Evolutionary conservation across 306 rosid genomes (phyloP).

Genomic region (Ammopiptanthus mongolicus): DNA sequence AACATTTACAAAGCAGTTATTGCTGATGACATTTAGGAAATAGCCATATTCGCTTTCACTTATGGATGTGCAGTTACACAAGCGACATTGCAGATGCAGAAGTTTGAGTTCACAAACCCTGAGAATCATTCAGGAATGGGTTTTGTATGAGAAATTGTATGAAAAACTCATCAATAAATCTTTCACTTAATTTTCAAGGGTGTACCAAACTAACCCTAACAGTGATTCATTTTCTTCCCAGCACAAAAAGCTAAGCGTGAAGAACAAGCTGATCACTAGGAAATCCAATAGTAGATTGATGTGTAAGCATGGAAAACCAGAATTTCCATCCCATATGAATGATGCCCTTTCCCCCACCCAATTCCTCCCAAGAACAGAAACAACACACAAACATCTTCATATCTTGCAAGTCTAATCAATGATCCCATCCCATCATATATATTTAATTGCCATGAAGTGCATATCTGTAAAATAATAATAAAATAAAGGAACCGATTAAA

Average conservation of each 20-base stretch:
- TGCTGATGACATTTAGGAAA: background rate
- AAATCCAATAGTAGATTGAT: background rate
- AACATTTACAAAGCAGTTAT: background rate
- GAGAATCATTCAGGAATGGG: background rate
- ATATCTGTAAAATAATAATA: background rate
- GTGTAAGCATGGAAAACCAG: background rate
- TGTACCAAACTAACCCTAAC: constrained; percentile 13
- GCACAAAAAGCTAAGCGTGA: background rate
- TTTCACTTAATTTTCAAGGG: background rate
- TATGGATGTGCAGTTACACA: background rate
- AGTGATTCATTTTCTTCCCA: background rate
- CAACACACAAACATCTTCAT: background rate
- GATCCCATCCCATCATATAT: constrained; percentile 41
- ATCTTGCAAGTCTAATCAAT: constrained; percentile 29
- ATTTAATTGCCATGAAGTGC: constrained; percentile 13
- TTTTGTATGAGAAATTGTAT: background rate
- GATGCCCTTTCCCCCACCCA: background rate
- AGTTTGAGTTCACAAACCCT: constrained; percentile 15
- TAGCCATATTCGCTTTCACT: background rate
- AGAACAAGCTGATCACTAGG: background rate
- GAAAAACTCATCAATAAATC: background rate
- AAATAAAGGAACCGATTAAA: constrained; percentile 3
- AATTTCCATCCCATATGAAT: background rate
- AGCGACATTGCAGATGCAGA: background rate
- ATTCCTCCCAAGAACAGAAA: background rate